Base-by-base conservation (phyloP, 2,329 filamentous ascomycete species). In the Hypoxylon sp. region DNA sequence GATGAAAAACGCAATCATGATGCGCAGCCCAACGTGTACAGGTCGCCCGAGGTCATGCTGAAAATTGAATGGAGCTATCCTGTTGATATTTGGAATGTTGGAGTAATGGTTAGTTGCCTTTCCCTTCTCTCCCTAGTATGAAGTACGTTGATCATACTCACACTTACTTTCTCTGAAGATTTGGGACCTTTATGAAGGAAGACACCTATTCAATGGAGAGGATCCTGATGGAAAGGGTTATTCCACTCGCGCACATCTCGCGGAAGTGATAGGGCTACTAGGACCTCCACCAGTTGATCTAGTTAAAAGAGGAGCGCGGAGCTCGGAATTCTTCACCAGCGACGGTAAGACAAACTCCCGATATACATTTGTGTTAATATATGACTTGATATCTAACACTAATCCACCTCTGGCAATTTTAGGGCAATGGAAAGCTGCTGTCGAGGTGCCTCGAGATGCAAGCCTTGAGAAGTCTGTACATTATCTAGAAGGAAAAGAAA, bases 51-150 rank as follows among this genome's bases (percentile, higher is more conserved):
- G 65, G 83, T 87, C 8, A 84, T 87, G 4, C 63, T 87, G 0
- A 71, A 79, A 71, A 76, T 71, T 2, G 79, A 80, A 1, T 87
- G 84, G 85, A 76, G 77, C 0, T 84, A 82, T 56, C 76, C 79
- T 17, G 77, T 84, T 13, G 85, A 88, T 74, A 83, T 88, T 57
- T 88, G 85, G 85, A 86, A 84, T 62, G 78, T 80, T 3, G 84
- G 84, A 8, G 83, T 81, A 60, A 81, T 87, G 84, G 83, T 85
- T 77, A 77, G 80, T 44, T 51, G 35, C 17, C 42, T 17, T 61
- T 46, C n/a, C 33, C 11, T 61, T 35, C 66, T 19, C 37, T 10
- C 17, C 42, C 42, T n/a, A 22, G 17, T 22, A 14, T 37, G 1
- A 22, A 10, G 17, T 22, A 46, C 8, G 22, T 46, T 22, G 10